Evolutionary conservation across 768 basidiomycete genomes (phyloP).

Genomic region (Floccularia luteovirens): DNA sequence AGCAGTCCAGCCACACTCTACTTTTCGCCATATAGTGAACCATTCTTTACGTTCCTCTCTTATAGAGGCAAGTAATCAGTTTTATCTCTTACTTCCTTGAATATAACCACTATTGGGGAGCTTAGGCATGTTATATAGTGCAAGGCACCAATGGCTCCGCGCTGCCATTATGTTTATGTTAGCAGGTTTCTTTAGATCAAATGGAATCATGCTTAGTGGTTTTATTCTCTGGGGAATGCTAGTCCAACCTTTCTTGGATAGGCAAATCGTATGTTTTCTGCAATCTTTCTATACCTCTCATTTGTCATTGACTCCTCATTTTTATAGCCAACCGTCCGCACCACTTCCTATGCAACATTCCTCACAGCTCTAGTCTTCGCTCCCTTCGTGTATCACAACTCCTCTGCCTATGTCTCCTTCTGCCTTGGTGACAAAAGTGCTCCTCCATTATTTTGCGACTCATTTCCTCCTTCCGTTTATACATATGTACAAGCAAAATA

Average conservation of each 20-base stretch:
- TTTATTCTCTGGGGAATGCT: conserved; percentile 74
- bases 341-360: conserved; percentile 25
- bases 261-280: conserved; percentile 20
- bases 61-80: conserved; percentile 48
- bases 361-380: conserved; percentile 40
- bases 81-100: background rate
- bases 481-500: conserved; percentile 75
- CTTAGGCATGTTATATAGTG: conserved; percentile 55
- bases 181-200: conserved; percentile 67
- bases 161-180: conserved; percentile 58
- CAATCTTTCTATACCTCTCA: conserved; percentile 3
- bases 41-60: conserved; percentile 77
- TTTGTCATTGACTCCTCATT: conserved; percentile 2
- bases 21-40: conserved; percentile 74
- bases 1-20: conserved; percentile 73
- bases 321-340: conserved; percentile 23
- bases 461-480: conserved; percentile 64
- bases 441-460: conserved; percentile 56
- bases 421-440: conserved; percentile 32
- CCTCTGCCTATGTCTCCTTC: conserved; percentile 55
- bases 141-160: conserved; percentile 37
- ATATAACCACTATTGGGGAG: conserved; percentile 1
- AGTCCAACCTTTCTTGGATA: conserved; percentile 40
- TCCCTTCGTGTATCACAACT: conserved; percentile 73
- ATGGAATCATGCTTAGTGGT: conserved; percentile 68